Conservation (phyloP, 345 rosid genomes). For the Turnera subulata region DNA sequence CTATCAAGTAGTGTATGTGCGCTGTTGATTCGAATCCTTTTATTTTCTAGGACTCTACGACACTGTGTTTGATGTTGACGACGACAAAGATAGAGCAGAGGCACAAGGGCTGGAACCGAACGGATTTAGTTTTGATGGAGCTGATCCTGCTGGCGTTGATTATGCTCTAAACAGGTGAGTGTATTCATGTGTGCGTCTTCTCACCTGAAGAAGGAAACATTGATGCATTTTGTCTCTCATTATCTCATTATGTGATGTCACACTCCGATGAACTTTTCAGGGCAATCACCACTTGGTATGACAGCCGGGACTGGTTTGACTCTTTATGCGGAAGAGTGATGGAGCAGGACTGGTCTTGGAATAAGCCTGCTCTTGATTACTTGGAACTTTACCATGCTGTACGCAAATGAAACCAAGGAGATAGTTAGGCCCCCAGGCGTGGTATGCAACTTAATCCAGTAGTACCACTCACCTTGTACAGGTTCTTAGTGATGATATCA, state of each 20-base stretch:
- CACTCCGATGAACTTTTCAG: constrained; percentile 29
- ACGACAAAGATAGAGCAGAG: constrained; percentile 78
- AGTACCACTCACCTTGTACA: constrained; percentile 30
- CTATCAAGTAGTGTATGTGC: neutral
- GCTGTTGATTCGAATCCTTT: constrained; percentile 18
- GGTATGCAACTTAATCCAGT: constrained; percentile 5
- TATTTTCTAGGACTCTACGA: constrained; percentile 66
- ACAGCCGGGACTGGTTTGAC: constrained; percentile 70
- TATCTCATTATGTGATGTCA: too few species aligned
- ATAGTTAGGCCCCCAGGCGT: neutral
- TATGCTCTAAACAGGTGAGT: constrained; percentile 77
- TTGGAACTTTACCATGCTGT: constrained; percentile 91
- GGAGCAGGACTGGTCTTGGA: constrained; percentile 99
- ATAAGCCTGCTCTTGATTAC: constrained; percentile 92
- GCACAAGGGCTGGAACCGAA: constrained; percentile 85
- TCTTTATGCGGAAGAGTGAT: constrained; percentile 70
- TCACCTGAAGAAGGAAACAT: neutral
- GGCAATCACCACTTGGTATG: constrained; percentile 80
- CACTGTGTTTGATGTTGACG: constrained; percentile 88
- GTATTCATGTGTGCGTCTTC: neutral
- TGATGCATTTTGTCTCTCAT: too few species aligned
- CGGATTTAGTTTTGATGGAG: constrained; percentile 85
- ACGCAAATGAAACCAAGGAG: constrained; percentile 39
- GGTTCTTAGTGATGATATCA: constrained; percentile 13
- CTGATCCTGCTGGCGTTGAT: constrained; percentile 74